These are phyloP conservation scores for Oleoguttula mirabilis DNA, from an alignment of 495 filamentous ascomycete genomes.

Conservation along the genomic window DNA sequence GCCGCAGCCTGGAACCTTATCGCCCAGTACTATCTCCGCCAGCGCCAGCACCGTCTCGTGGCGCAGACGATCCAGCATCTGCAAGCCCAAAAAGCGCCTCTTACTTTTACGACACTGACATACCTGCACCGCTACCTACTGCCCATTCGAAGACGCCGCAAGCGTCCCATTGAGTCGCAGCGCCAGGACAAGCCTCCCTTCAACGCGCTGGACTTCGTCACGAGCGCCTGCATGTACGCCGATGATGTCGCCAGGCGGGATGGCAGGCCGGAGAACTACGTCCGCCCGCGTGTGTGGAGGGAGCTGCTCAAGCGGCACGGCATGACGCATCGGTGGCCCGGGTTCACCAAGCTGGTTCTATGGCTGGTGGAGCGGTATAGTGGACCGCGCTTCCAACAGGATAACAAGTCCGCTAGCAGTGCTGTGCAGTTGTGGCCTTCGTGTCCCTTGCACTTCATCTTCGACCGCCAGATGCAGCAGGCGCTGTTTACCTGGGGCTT, in stretches of 20 bases:
- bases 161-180: neutral
- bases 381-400: neutral
- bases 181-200: neutral
- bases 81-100: neutral
- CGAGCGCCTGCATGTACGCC: conserved; percentile 27
- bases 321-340: conserved; percentile 33
- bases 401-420: neutral
- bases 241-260: conserved; percentile 25
- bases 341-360: conserved; percentile 31
- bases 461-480: conserved; percentile 35
- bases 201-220: conserved; percentile 24
- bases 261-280: too few species aligned
- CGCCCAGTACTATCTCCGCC: conserved; percentile 27
- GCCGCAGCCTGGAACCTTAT: conserved; percentile 32
- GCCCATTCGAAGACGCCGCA: conserved; percentile 7
- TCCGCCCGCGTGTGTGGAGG: conserved; percentile 33
- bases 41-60: conserved; percentile 10
- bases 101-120: conserved; percentile 3
- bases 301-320: conserved; percentile 40
- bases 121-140: conserved; percentile 7
- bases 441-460: conserved; percentile 27
- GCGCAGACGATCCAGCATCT: conserved; percentile 6
- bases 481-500: conserved; percentile 52
- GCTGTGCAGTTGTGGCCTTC: neutral
- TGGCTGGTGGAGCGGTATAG: conserved; percentile 10